phyloP scores from a whole-genome alignment of 1,139 yeast species.

The Arxiozyma telluris region DNA sequence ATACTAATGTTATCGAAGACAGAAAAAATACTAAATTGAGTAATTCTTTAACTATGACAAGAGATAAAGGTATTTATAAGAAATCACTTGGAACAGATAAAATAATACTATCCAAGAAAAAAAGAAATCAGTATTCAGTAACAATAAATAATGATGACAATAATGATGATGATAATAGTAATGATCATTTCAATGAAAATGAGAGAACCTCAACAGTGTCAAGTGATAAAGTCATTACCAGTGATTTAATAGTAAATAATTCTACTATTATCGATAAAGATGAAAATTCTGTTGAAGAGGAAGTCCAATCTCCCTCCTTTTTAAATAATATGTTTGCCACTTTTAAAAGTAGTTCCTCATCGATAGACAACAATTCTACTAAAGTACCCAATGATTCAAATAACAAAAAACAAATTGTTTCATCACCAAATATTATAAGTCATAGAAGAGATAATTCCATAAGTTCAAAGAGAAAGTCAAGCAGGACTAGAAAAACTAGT shows the following conservation, averaged over 20 bases:
- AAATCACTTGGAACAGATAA: not conserved
- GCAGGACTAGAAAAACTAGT: constrained; percentile 4
- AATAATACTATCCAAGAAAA: not conserved
- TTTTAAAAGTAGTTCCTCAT: constrained; percentile 4
- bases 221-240: not conserved
- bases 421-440: constrained; percentile 15
- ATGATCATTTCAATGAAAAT: not conserved
- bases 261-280: not conserved
- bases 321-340: constrained; percentile 15
- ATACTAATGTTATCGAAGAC: not conserved
- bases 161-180: not conserved
- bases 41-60: not conserved
- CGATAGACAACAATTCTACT: constrained; percentile 2
- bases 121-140: not conserved
- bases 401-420: constrained; percentile 1
- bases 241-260: no score
- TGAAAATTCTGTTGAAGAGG: not conserved
- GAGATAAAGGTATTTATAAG: not conserved
- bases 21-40: not conserved
- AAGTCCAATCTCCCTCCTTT: constrained; percentile 10
- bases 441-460: constrained; percentile 14
- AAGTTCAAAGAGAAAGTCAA: constrained; percentile 5
- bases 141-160: not conserved
- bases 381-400: constrained; percentile 1
- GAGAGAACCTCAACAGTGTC: not conserved